These are phyloP conservation scores for Suillus fuscotomentosus DNA, from an alignment of 768 basidiomycete genomes.

Conservation along the genomic window DNA sequence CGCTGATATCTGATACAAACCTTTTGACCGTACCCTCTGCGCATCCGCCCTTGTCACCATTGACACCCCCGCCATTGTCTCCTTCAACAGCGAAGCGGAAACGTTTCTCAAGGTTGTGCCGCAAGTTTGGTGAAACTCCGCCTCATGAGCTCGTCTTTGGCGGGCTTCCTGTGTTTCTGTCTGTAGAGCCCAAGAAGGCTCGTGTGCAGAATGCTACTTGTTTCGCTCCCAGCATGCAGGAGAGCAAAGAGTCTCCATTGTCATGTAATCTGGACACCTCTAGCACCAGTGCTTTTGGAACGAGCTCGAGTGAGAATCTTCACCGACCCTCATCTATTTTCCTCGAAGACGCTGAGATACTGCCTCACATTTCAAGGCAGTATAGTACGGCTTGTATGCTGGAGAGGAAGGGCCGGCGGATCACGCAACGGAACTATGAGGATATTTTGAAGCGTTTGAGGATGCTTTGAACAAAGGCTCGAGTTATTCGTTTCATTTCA, in stretches of 20 bases:
- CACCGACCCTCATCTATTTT: not conserved
- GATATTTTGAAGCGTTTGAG: constrained; percentile 35
- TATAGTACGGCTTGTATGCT: constrained; percentile 38
- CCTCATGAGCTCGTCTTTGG: constrained; percentile 22
- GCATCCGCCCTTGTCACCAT: constrained; percentile 7
- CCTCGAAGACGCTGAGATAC: not conserved
- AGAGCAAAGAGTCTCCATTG: not conserved
- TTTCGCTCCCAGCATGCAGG: not conserved
- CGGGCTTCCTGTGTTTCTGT: not conserved
- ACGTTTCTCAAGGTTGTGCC: constrained; percentile 32
- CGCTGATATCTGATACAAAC: not conserved
- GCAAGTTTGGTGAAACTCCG: constrained; percentile 32
- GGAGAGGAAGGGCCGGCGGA: constrained; percentile 37
- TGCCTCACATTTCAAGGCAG: constrained; percentile 11
- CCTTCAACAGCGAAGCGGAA: constrained; percentile 28
- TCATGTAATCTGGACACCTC: not conserved
- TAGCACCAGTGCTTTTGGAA: constrained; percentile 6
- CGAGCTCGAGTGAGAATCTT: not conserved
- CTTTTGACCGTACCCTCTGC: constrained; percentile 1
- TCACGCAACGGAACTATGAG: constrained; percentile 35
- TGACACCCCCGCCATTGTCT: constrained; percentile 19
- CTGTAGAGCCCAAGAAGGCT: not conserved
- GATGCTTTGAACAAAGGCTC: constrained; percentile 18
- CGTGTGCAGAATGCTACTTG: not conserved
- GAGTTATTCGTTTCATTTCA: not conserved